A percentile compares a stretch with the other conserved stretches of the same genome.
Evolutionary conservation across 805 yeast species (phyloP).

Genomic region (Candida arabinofermentans): DNA sequence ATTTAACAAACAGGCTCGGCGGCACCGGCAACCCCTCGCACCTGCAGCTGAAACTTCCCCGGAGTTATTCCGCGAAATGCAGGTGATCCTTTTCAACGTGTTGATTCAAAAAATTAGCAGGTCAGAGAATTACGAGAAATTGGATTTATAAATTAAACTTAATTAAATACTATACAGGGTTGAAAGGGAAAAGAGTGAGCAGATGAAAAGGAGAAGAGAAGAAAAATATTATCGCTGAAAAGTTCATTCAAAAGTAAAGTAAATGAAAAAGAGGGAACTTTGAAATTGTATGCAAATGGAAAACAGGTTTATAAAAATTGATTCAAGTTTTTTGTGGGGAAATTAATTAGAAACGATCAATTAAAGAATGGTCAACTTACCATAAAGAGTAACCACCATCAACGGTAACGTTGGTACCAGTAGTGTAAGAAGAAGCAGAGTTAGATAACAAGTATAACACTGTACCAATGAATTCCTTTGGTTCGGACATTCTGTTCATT

Average conservation of each 20-base stretch:
- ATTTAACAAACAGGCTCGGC: too few relatives aligned
- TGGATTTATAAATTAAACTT: background rate
- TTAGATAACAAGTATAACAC: constrained; percentile 69
- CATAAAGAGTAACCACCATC: constrained; percentile 88
- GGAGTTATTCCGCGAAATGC: background rate
- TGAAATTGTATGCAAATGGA: too few relatives aligned
- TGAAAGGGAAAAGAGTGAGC: background rate
- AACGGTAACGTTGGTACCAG: constrained; percentile 78
- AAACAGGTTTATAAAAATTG: background rate
- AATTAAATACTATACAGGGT: background rate
- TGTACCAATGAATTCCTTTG: constrained; percentile 77
- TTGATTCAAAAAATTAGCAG: too few relatives aligned
- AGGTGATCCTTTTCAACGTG: too few relatives aligned
- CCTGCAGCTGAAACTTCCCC: too few relatives aligned
- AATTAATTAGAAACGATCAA: too few relatives aligned
- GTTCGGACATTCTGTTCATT: constrained; percentile 80
- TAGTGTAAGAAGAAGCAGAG: constrained; percentile 71
- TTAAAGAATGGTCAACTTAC: too few relatives aligned
- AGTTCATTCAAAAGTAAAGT: background rate
- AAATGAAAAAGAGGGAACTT: background rate
- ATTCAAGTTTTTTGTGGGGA: too few relatives aligned
- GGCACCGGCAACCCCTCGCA: too few relatives aligned
- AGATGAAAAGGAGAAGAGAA: too few relatives aligned
- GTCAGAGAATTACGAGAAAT: too few relatives aligned
- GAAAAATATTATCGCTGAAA: too few relatives aligned